Conservation (phyloP, 192 early-diverging fungal genomes). For the Umbelopsis vinacea region DNA sequence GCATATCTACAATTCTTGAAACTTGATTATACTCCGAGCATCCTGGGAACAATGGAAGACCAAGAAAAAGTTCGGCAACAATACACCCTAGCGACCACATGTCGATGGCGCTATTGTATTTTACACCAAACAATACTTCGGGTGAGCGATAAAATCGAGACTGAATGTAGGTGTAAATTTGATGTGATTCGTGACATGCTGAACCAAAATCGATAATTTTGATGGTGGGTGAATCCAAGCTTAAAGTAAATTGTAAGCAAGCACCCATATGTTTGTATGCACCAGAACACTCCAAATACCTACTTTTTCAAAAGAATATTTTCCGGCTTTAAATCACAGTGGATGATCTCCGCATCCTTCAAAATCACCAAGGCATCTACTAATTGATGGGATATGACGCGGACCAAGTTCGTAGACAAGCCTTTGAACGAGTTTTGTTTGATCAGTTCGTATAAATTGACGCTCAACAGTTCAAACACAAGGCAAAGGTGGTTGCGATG, state of each 20-base stretch:
- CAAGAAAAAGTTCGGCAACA: conserved; percentile 91
- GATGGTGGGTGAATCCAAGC: conserved; percentile 87
- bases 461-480: conserved; percentile 93
- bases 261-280: background rate
- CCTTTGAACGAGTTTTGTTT: conserved; percentile 96
- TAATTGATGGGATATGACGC: conserved; percentile 92
- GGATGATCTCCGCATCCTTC: conserved; percentile 89
- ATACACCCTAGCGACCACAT: conserved; percentile 99
- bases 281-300: conserved; percentile 21
- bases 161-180: conserved; percentile 97
- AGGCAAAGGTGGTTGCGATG: conserved; percentile 94
- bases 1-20: conserved; percentile 86
- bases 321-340: conserved; percentile 98
- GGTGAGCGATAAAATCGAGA: conserved; percentile 97
- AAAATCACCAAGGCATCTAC: conserved; percentile 88
- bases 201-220: conserved; percentile 99
- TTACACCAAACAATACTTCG: conserved; percentile 92
- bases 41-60: conserved; percentile 94
- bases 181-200: conserved; percentile 92
- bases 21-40: conserved; percentile 96
- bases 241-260: conserved; percentile 31
- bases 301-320: conserved; percentile 91
- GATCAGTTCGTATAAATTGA: conserved; percentile 97
- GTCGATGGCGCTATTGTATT: conserved; percentile 92
- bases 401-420: conserved; percentile 90